Conservation (phyloP, 1,284 basidiomycete genomes). For the Irpex rosettiformis region DNA sequence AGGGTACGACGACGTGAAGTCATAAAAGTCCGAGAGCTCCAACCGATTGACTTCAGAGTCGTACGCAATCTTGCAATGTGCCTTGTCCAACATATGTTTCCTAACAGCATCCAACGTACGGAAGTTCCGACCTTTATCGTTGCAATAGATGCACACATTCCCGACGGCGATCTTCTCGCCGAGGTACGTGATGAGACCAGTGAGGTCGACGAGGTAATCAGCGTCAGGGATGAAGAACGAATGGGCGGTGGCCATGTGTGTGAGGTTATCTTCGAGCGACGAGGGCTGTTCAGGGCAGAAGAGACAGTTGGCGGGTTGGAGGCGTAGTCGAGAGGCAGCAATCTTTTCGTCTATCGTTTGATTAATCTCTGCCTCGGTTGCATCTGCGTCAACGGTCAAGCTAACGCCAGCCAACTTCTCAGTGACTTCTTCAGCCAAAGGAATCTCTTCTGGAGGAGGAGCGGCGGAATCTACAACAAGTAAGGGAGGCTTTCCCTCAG, state of each 20-base stretch:
- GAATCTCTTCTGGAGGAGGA: not conserved
- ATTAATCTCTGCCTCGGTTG: slow-evolving; percentile 48
- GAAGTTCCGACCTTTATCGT: slow-evolving; percentile 75
- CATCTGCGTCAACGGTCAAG: slow-evolving; percentile 39
- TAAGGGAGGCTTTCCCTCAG: slow-evolving; percentile 13
- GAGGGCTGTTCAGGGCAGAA: slow-evolving; percentile 71
- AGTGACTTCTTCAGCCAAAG: slow-evolving; percentile 8
- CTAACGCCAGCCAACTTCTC: slow-evolving; percentile 17
- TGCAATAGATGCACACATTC: slow-evolving; percentile 93
- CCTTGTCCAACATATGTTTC: slow-evolving; percentile 93
- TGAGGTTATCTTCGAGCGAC: slow-evolving; percentile 66
- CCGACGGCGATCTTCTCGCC: slow-evolving; percentile 93
- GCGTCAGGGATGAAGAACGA: slow-evolving; percentile 97
- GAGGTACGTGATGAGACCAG: slow-evolving; percentile 83
- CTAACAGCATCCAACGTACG: slow-evolving; percentile 80
- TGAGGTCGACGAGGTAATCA: slow-evolving; percentile 83
- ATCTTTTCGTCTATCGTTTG: slow-evolving; percentile 73
- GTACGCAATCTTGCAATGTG: slow-evolving; percentile 96
- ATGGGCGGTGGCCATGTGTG: slow-evolving; percentile 86
- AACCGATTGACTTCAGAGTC: slow-evolving; percentile 78
- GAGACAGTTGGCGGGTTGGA: slow-evolving; percentile 73
- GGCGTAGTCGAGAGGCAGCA: slow-evolving; percentile 66
- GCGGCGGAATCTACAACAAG: slow-evolving; percentile 2
- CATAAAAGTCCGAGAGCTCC: slow-evolving; percentile 92
- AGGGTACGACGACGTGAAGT: slow-evolving; percentile 83